phyloP scores from a whole-genome alignment of 2,329 filamentous ascomycete species.

The Xylariaceae sp. region DNA sequence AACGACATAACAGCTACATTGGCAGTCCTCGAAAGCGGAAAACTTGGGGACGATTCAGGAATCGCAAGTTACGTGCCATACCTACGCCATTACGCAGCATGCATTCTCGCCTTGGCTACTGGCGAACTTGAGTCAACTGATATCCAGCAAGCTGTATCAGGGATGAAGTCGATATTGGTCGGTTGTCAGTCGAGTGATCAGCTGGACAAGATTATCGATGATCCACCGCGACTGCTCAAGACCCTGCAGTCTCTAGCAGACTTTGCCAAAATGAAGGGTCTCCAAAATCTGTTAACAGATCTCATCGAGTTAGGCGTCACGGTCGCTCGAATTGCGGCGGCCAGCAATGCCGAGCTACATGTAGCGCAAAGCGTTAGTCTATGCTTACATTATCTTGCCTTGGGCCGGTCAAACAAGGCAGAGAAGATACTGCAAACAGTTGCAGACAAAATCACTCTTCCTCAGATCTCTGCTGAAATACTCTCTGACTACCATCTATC shows the following conservation, averaged over 20 bases:
- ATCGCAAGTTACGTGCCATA: slow-evolving; percentile 46
- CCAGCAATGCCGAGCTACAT: slow-evolving; percentile 34
- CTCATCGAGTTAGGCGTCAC: slow-evolving; percentile 44
- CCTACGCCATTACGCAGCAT: slow-evolving; percentile 43
- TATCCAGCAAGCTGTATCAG: slow-evolving; percentile 35
- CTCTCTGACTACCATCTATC: slow-evolving; percentile 60
- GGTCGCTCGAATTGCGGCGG: slow-evolving; percentile 37
- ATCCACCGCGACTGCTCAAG: slow-evolving; percentile 45
- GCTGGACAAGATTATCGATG: slow-evolving; percentile 44
- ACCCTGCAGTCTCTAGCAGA: slow-evolving; percentile 50
- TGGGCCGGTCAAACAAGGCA: slow-evolving; percentile 50
- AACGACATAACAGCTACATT: slow-evolving; percentile 38
- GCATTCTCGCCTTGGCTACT: slow-evolving; percentile 41
- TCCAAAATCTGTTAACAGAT: slow-evolving; percentile 42
- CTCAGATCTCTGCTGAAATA: slow-evolving; percentile 39
- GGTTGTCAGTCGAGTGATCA: slow-evolving; percentile 38
- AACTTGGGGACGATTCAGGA: slow-evolving; percentile 42
- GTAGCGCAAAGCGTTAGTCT: slow-evolving; percentile 45
- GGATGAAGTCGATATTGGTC: slow-evolving; percentile 43
- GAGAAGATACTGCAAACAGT: slow-evolving; percentile 46
- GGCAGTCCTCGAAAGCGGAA: slow-evolving; percentile 33
- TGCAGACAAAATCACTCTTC: slow-evolving; percentile 49
- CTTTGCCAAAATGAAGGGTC: slow-evolving; percentile 49
- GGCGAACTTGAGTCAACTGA: slow-evolving; percentile 33
- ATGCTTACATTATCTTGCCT: slow-evolving; percentile 49